Evolutionary conservation across 1,284 basidiomycete genomes (phyloP).

Genomic region (Ustilago esculenta): DNA sequence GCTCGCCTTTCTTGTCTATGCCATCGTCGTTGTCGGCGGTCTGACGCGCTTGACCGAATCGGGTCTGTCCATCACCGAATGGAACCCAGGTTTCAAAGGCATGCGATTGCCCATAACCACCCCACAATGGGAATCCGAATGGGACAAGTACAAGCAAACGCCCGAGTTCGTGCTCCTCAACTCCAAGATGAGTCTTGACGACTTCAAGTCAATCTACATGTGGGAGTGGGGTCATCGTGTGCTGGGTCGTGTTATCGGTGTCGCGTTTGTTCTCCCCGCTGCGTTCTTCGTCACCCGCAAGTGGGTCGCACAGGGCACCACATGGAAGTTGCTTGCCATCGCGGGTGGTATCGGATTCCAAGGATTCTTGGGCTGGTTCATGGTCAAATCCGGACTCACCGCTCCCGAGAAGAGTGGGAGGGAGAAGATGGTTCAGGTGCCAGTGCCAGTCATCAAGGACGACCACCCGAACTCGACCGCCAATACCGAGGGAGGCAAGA

Average conservation of each 20-base stretch:
- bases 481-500: background rate
- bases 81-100: constrained; percentile 87
- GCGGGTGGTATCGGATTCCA: constrained; percentile 85
- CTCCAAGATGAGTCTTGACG: constrained; percentile 81
- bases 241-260: constrained; percentile 88
- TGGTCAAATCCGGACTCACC: constrained; percentile 94
- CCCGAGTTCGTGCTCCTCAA: constrained; percentile 87
- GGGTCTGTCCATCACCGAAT: constrained; percentile 96
- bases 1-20: constrained; percentile 85
- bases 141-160: constrained; percentile 92
- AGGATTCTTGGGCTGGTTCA: constrained; percentile 96
- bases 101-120: constrained; percentile 81
- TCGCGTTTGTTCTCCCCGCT: constrained; percentile 68
- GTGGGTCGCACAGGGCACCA: constrained; percentile 68
- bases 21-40: constrained; percentile 93
- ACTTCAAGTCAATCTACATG: constrained; percentile 97
- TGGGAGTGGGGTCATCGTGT: constrained; percentile 99
- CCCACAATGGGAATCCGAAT: constrained; percentile 86
- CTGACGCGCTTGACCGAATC: constrained; percentile 97
- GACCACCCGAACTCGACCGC: constrained; percentile 19
- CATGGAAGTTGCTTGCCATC: constrained; percentile 76
- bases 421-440: constrained; percentile 19
- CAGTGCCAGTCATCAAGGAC: constrained; percentile 13
- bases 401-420: constrained; percentile 32
- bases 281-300: constrained; percentile 43